phyloP scores from a whole-genome alignment of 176 grass and related monocot genomes.

The Phragmites australis region DNA sequence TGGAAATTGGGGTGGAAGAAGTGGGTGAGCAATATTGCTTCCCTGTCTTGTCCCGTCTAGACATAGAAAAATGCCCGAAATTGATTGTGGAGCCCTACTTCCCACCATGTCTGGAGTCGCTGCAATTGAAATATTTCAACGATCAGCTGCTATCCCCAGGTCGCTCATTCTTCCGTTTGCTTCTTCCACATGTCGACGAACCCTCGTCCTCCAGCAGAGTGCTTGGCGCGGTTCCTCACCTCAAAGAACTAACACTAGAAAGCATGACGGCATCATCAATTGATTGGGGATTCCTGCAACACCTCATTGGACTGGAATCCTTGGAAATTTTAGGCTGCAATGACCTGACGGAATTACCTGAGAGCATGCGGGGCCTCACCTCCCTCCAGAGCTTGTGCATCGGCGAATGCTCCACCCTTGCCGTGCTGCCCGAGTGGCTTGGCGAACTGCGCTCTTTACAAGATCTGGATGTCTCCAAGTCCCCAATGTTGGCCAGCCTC shows the following conservation, averaged over 20 bases:
- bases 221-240: not conserved
- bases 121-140: not conserved
- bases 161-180: not conserved
- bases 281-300: not conserved
- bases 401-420: not conserved
- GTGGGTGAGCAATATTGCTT: not conserved
- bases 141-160: not conserved
- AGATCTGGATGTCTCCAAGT: accelerated
- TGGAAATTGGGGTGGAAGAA: not conserved
- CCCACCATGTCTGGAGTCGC: not conserved
- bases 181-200: not conserved
- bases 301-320: not conserved
- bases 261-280: not conserved
- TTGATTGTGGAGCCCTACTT: not conserved
- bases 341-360: slow-evolving; percentile 1
- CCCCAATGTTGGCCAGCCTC: not conserved
- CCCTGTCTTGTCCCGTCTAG: not conserved
- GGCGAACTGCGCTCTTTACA: not conserved
- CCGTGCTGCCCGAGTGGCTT: not conserved
- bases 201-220: not conserved
- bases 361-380: not conserved
- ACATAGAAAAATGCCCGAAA: not conserved
- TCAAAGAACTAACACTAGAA: not conserved
- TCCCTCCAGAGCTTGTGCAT: not conserved
- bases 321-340: not conserved